phyloP scores from a whole-genome alignment of 768 basidiomycete genomes.

The Sporobolomyces roseus region DNA sequence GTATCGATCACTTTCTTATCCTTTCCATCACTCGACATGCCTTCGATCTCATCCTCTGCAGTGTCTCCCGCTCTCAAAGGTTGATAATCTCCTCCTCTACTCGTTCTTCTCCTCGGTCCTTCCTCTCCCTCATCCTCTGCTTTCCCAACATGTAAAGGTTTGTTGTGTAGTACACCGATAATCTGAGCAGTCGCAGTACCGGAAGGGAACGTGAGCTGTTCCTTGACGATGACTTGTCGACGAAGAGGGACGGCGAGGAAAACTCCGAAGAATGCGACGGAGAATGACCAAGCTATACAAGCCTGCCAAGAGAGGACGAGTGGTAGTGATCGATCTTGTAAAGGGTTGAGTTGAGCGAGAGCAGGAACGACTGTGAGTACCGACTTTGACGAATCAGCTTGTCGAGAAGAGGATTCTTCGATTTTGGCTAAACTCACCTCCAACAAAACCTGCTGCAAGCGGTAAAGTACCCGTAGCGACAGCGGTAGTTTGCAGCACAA shows the following conservation, averaged over 20 bases:
- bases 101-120: neutral
- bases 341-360: constrained; percentile 67
- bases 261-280: constrained; percentile 96
- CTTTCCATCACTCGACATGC: constrained; percentile 42
- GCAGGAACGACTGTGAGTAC: constrained; percentile 65
- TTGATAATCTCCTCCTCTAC: neutral
- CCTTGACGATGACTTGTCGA: constrained; percentile 94
- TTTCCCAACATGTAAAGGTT: constrained; percentile 18
- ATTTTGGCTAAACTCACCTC: constrained; percentile 50
- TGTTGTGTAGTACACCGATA: constrained; percentile 78
- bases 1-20: constrained; percentile 50
- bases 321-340: constrained; percentile 70
- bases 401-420: too few species aligned
- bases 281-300: constrained; percentile 79
- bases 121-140: neutral
- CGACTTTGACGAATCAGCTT: neutral
- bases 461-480: constrained; percentile 75
- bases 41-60: constrained; percentile 45
- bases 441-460: constrained; percentile 64
- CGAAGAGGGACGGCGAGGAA: constrained; percentile 91
- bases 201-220: constrained; percentile 87
- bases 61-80: neutral
- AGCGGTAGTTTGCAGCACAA: constrained; percentile 90
- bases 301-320: constrained; percentile 69
- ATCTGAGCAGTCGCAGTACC: constrained; percentile 95